phyloP scores from a whole-genome alignment of 1,284 basidiomycete genomes.

The Puccinia polysora region DNA sequence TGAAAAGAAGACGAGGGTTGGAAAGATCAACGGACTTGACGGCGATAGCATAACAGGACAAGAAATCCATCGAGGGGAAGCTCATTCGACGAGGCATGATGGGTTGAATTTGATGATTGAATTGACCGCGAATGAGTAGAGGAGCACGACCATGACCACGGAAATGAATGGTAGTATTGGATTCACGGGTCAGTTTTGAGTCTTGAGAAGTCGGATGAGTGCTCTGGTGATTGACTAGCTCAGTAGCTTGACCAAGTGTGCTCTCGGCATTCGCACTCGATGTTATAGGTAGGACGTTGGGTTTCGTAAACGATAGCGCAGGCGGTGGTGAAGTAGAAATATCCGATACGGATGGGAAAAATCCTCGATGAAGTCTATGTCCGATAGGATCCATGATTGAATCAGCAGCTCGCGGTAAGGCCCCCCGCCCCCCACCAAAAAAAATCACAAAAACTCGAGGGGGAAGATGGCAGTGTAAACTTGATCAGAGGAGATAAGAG shows the following conservation, averaged over 20 bases:
- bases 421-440: background rate
- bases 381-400: background rate
- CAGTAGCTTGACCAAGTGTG: too few species aligned
- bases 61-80: constrained; percentile 88
- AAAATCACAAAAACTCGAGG: background rate
- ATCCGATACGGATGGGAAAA: constrained; percentile 40
- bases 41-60: constrained; percentile 85
- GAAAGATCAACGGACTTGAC: constrained; percentile 59
- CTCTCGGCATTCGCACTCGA: background rate
- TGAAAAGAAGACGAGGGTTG: background rate
- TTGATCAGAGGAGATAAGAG: background rate
- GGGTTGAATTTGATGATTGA: constrained; percentile 75
- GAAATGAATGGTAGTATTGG: constrained; percentile 32
- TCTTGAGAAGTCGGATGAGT: background rate
- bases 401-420: background rate
- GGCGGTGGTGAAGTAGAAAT: constrained; percentile 15
- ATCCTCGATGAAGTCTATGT: constrained; percentile 39
- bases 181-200: constrained; percentile 7
- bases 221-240: too few species aligned
- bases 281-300: constrained; percentile 7
- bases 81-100: constrained; percentile 67
- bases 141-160: constrained; percentile 45
- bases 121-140: constrained; percentile 63
- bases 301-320: constrained; percentile 42
- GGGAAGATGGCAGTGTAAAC: background rate